These are phyloP conservation scores for Gracilaria caudata DNA, from an alignment of 23 red algal species.

Conservation along the genomic window DNA sequence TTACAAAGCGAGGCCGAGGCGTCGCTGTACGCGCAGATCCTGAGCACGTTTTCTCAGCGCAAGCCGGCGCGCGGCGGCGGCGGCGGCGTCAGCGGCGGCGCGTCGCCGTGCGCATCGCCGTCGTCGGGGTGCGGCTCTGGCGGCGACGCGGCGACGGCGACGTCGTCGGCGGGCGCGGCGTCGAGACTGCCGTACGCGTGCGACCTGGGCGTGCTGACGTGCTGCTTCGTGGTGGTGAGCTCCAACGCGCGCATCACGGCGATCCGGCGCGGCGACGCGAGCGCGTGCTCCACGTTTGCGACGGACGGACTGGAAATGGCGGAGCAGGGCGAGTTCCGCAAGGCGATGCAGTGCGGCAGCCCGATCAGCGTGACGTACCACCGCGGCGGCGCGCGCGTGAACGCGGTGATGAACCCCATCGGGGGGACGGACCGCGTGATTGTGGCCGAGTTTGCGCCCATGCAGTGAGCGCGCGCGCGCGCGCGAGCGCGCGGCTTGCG, in stretches of 20 bases:
- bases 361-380: conserved; percentile 22
- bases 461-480: conserved; percentile 2
- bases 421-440: conserved; percentile 32
- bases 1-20: conserved; percentile 43
- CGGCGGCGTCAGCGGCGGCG: neutral
- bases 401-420: conserved; percentile 54
- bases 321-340: conserved; percentile 15
- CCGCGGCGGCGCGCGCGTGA: conserved; percentile 27
- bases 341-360: conserved; percentile 24
- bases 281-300: conserved; percentile 29
- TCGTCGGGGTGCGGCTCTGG: neutral
- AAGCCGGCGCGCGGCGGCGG: neutral
- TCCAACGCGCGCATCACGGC: conserved; percentile 32
- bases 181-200: conserved; percentile 39
- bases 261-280: conserved; percentile 14
- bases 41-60: conserved; percentile 18
- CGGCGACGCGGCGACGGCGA: neutral
- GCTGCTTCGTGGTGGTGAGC: conserved; percentile 36
- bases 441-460: conserved; percentile 65
- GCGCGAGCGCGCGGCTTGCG: neutral
- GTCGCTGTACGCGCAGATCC: conserved; percentile 59
- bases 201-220: conserved; percentile 54
- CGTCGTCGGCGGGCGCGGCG: conserved; percentile 3
- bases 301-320: conserved; percentile 27
- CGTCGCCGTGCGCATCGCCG: neutral